A percentile compares a stretch with the other conserved stretches of the same genome.
These are phyloP conservation scores for Podospora appendiculata DNA, from an alignment of 495 filamentous ascomycete genomes.

Conservation along the genomic window DNA sequence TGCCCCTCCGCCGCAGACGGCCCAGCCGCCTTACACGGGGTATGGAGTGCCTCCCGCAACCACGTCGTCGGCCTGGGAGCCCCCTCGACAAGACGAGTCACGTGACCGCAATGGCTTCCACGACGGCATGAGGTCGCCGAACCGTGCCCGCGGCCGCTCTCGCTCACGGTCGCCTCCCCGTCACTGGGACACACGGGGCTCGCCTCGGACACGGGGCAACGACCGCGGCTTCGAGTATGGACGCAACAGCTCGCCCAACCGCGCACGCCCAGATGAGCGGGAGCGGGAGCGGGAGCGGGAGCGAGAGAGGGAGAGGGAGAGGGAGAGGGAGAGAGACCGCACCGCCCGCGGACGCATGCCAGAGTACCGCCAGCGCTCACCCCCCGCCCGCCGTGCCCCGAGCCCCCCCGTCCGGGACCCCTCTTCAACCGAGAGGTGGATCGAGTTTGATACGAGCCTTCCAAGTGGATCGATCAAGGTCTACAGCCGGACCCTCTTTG, in stretches of 20 bases:
- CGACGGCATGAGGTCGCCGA: slow-evolving; percentile 44
- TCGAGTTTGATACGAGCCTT: slow-evolving; percentile 71
- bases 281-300: slow-evolving; percentile 38
- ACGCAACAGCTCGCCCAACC: slow-evolving; percentile 34
- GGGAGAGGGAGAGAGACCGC: slow-evolving; percentile 34
- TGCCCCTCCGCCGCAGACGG: slow-evolving; percentile 8
- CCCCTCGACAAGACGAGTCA: slow-evolving; percentile 36
- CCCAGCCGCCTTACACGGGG: slow-evolving; percentile 17
- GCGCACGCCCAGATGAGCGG: slow-evolving; percentile 50
- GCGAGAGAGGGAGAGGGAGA: too few relatives aligned
- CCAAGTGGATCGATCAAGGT: slow-evolving; percentile 79
- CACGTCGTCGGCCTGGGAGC: slow-evolving; percentile 29
- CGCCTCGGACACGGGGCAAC: slow-evolving; percentile 32
- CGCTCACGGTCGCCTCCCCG: slow-evolving; percentile 57
- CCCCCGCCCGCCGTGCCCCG: slow-evolving; percentile 52
- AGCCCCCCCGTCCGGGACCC: slow-evolving; percentile 44
- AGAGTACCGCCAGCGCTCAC: slow-evolving; percentile 82
- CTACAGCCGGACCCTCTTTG: slow-evolving; percentile 88
- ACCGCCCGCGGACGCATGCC: slow-evolving; percentile 47
- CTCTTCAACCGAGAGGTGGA: slow-evolving; percentile 52
- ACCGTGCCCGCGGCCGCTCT: slow-evolving; percentile 62
- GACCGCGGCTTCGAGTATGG: slow-evolving; percentile 34
- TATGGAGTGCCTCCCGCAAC: slow-evolving; percentile 20
- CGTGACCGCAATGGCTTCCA: slow-evolving; percentile 56
- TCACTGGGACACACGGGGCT: slow-evolving; percentile 51